These are phyloP conservation scores for Phaeosphaeriaceae sp. DNA, from an alignment of 2,329 filamentous ascomycete species.

Conservation along the genomic window DNA sequence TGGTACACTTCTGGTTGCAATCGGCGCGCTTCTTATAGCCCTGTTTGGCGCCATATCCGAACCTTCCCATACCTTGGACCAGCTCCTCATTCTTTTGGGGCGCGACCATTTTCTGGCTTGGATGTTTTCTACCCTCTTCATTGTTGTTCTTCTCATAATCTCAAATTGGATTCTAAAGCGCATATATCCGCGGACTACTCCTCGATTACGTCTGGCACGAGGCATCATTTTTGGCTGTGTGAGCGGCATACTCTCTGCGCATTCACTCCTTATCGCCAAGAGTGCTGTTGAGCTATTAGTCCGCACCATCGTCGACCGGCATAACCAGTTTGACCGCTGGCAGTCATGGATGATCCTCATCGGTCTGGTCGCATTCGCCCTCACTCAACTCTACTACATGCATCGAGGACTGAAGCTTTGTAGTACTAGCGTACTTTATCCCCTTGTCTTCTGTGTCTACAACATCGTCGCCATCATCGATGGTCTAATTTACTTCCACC, in stretches of 20 bases:
- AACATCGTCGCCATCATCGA: conserved; percentile 99
- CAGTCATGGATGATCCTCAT: conserved; percentile 92
- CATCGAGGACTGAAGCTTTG: conserved; percentile 92
- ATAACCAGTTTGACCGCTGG: conserved; percentile 95
- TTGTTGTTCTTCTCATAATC: conserved; percentile 73
- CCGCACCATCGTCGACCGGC: conserved; percentile 79
- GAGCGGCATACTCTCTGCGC: conserved; percentile 88
- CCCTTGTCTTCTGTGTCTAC: conserved; percentile 97
- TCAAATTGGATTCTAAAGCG: conserved; percentile 46
- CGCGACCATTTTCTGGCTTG: conserved; percentile 81
- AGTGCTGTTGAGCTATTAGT: conserved; percentile 95
- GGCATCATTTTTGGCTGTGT: conserved; percentile 89
- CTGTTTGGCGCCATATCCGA: conserved; percentile 93
- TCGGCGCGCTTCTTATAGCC: conserved; percentile 88
- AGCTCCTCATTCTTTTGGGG: conserved; percentile 77
- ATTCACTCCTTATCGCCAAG: conserved; percentile 91
- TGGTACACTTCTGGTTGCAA: conserved; percentile 86
- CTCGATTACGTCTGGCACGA: conserved; percentile 74
- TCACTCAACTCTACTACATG: conserved; percentile 93
- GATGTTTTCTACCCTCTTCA: conserved; percentile 80
- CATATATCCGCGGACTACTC: conserved; percentile 54
- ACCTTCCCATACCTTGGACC: conserved; percentile 84
- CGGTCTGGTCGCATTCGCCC: conserved; percentile 77
- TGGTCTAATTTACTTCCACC: conserved; percentile 94
- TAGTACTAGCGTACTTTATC: conserved; percentile 94